Conservation (phyloP, 208 protist genomes). For the Crithidia brevicula region DNA sequence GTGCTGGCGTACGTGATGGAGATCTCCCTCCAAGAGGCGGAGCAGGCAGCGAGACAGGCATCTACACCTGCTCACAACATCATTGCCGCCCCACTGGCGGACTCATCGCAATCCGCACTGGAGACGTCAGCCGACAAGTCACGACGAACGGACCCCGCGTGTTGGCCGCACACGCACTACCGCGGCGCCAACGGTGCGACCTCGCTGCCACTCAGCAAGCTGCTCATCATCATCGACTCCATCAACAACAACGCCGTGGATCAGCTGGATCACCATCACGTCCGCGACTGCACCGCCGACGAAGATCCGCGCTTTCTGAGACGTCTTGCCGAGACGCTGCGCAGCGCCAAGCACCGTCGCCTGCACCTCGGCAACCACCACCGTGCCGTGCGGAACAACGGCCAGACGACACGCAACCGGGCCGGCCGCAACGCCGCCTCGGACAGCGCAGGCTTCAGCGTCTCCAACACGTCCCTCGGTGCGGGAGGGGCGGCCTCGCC, state of each 20-base stretch:
- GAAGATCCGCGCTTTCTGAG: constrained; percentile 54
- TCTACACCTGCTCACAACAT: too few species aligned
- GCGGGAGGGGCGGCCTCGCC: constrained; percentile 7
- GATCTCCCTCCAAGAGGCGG: constrained; percentile 32
- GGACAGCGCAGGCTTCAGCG: constrained; percentile 8
- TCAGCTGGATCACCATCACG: constrained; percentile 35
- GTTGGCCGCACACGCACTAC: constrained; percentile 14
- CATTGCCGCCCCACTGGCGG: too few species aligned
- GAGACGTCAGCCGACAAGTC: neutral
- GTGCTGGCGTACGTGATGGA: constrained; percentile 45
- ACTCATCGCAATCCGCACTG: neutral
- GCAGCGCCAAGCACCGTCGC: constrained; percentile 60
- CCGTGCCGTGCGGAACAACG: constrained; percentile 63
- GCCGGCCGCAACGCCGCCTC: constrained; percentile 9
- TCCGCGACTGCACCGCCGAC: constrained; percentile 47
- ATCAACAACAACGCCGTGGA: constrained; percentile 61
- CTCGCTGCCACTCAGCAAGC: constrained; percentile 47
- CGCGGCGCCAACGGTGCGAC: constrained; percentile 13
- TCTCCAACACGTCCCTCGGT: neutral
- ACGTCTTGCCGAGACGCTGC: constrained; percentile 66
- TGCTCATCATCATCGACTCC: constrained; percentile 65
- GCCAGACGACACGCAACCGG: constrained; percentile 55
- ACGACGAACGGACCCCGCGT: neutral
- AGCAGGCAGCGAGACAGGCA: neutral
- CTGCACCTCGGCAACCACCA: constrained; percentile 72